Conservation (phyloP, 2,329 filamentous ascomycete genomes). For the Sporothrix pseudoabietina region DNA sequence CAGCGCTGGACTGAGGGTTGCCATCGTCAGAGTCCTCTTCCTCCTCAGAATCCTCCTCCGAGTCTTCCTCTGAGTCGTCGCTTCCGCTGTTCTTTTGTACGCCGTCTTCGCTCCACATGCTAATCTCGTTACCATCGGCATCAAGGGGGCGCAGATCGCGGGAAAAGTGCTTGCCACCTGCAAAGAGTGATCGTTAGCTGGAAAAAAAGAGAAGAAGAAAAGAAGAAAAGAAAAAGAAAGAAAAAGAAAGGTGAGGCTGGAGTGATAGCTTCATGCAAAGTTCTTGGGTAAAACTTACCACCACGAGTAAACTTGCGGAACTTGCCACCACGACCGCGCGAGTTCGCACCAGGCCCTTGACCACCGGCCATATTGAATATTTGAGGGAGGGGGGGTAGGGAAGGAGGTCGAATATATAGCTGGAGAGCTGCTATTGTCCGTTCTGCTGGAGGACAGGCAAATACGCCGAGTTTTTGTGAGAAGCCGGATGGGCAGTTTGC, state of each 20-base stretch:
- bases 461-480: background rate
- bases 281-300: conserved; percentile 57
- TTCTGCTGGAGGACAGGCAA: background rate
- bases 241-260: background rate
- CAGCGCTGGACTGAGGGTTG: conserved; percentile 54
- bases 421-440: background rate
- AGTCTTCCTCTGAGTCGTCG: conserved; percentile 53
- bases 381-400: background rate
- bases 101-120: conserved; percentile 76
- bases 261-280: background rate
- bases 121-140: conserved; percentile 81
- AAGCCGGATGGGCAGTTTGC: background rate
- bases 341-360: conserved; percentile 49
- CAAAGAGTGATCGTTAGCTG: background rate
- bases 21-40: conserved; percentile 50
- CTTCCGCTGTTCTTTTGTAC: conserved; percentile 44
- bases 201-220: background rate
- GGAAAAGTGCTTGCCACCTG: conserved; percentile 94
- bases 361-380: conserved; percentile 41
- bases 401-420: background rate
- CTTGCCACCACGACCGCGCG: conserved; percentile 85
- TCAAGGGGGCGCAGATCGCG: conserved; percentile 86
- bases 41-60: conserved; percentile 56
- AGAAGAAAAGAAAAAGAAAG: background rate
- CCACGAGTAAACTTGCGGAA: conserved; percentile 92